Evolutionary conservation across 2,329 filamentous ascomycete species (phyloP).

Genomic region (Pseudopithomyces maydicus): DNA sequence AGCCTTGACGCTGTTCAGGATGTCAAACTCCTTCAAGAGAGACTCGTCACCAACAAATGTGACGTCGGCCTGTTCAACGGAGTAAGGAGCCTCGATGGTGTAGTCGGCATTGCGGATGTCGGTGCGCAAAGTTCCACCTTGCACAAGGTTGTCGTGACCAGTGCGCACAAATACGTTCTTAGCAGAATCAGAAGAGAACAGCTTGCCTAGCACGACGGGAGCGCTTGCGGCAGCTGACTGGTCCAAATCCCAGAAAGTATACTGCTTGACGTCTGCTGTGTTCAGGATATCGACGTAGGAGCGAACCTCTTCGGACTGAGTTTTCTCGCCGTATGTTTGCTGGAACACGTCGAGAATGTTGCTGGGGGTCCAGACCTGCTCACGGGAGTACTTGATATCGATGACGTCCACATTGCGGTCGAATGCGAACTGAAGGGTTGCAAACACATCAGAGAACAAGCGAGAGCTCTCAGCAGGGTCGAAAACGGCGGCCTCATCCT

Average conservation of each 20-base stretch:
- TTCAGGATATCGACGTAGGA: constrained; percentile 61
- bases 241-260: constrained; percentile 92
- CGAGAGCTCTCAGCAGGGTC: constrained; percentile 81
- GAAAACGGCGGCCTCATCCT: constrained; percentile 70
- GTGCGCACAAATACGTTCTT: constrained; percentile 66
- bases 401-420: constrained; percentile 67
- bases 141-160: constrained; percentile 66
- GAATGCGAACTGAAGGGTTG: constrained; percentile 73
- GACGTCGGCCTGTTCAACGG: constrained; percentile 78
- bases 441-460: constrained; percentile 89
- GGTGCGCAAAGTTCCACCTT: constrained; percentile 79
- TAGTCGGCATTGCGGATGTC: constrained; percentile 85
- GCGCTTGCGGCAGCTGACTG: constrained; percentile 70
- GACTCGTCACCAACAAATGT: constrained; percentile 79
- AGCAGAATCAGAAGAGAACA: constrained; percentile 64
- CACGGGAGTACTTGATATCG: constrained; percentile 89
- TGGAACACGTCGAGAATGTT: constrained; percentile 56
- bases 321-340: constrained; percentile 50
- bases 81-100: constrained; percentile 82
- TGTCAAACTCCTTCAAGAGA: constrained; percentile 77
- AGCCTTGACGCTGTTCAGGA: constrained; percentile 71
- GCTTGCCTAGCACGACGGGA: constrained; percentile 64
- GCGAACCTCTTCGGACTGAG: constrained; percentile 42
- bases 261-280: constrained; percentile 70
- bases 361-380: constrained; percentile 66